Conservation (phyloP, 1,139 yeast genomes). For the Saccharomyces uvarum region DNA sequence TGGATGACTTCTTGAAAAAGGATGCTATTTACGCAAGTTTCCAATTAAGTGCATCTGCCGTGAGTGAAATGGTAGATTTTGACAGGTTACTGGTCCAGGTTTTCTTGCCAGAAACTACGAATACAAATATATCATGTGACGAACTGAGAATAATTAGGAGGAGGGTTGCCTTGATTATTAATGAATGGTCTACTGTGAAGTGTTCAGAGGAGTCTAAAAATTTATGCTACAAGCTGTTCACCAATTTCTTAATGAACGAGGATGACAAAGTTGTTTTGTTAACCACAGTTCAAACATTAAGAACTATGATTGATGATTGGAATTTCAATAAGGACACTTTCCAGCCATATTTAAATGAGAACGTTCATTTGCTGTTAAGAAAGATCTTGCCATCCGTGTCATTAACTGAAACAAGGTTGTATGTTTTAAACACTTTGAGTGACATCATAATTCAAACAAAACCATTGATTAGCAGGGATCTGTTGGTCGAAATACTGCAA, state of each 20-base stretch:
- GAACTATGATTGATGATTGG: conserved; percentile 74
- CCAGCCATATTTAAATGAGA: conserved; percentile 52
- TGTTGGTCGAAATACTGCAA: conserved; percentile 47
- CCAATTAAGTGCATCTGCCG: conserved; percentile 63
- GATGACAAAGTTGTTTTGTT: conserved; percentile 71
- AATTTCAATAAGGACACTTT: conserved; percentile 66
- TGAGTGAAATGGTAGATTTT: conserved; percentile 58
- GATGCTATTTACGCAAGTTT: conserved; percentile 80
- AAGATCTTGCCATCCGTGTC: conserved; percentile 42
- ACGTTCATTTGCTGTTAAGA: conserved; percentile 42
- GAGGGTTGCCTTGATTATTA: conserved; percentile 64
- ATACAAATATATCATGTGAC: conserved; percentile 14
- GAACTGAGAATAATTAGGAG: conserved; percentile 57
- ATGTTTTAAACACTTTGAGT: conserved; percentile 58
- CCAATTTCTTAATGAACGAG: conserved; percentile 32
- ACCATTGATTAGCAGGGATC: conserved; percentile 48
- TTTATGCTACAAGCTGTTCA: conserved; percentile 52
- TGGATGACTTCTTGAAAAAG: conserved; percentile 51
- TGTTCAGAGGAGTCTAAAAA: conserved; percentile 52
- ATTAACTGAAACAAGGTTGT: conserved; percentile 67
- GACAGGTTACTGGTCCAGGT: conserved; percentile 50
- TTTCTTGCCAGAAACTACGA: conserved; percentile 58
- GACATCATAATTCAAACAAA: conserved; percentile 57
- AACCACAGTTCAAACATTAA: conserved; percentile 66
- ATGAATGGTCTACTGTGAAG: conserved; percentile 72